A percentile compares a stretch with the other conserved stretches of the same genome.
These are phyloP conservation scores for Barnettozyma siamensis DNA, from an alignment of 805 yeast species.

Conservation along the genomic window DNA sequence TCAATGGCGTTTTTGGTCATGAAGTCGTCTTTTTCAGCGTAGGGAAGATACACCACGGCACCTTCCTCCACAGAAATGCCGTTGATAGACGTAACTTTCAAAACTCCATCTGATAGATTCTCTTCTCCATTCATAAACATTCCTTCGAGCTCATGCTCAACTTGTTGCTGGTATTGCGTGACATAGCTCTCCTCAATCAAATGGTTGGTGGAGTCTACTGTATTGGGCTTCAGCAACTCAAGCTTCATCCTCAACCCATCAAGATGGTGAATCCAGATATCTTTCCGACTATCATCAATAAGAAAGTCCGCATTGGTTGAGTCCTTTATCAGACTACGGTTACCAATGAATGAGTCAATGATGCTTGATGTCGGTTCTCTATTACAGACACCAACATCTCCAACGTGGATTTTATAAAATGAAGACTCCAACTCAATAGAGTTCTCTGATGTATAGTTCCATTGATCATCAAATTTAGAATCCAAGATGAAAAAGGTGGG, in stretches of 20 bases:
- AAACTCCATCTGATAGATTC: constrained; percentile 12
- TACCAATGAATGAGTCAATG: constrained; percentile 15
- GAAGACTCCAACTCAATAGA: constrained; percentile 10
- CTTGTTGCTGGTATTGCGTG: constrained; percentile 5
- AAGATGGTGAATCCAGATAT: constrained; percentile 22
- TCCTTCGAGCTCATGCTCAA: constrained; percentile 7
- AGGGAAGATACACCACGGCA: constrained; percentile 11
- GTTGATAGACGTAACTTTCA: constrained; percentile 18
- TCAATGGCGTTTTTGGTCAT: not conserved
- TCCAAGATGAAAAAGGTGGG: constrained; percentile 13
- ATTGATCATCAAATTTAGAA: constrained; percentile 13
- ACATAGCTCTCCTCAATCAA: constrained; percentile 25
- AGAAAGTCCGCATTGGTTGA: not conserved
- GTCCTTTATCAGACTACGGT: constrained; percentile 1
- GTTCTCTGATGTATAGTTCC: not conserved
- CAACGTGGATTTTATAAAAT: constrained; percentile 13
- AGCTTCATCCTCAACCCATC: constrained; percentile 39
- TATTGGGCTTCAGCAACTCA: constrained; percentile 38
- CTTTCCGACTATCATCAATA: not conserved
- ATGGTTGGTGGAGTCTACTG: constrained; percentile 35
- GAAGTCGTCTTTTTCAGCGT: not conserved
- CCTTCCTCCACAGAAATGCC: constrained; percentile 14
- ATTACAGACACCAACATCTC: constrained; percentile 4
- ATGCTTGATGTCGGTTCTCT: constrained; percentile 12
- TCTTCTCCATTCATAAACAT: constrained; percentile 11